Evolutionary conservation across 108 stramenopile genomes (phyloP), one percentile per base, ranked within the genome.

Genomic region (Fragilaria radians): DNA sequence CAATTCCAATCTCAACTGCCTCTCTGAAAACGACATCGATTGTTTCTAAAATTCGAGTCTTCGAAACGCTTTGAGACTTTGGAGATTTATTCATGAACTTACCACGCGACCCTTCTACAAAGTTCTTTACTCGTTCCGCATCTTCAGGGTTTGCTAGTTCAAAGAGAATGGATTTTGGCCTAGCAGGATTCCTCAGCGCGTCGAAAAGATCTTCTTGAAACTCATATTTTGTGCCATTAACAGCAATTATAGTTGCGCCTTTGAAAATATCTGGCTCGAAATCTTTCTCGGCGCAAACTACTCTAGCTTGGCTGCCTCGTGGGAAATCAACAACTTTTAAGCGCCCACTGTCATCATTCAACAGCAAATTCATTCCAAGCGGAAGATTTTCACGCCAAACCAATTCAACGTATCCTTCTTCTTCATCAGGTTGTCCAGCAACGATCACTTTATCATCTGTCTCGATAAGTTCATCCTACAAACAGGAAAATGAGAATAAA

Each of bases 321-420:
- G 93, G 93, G 60, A 94, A 87, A 63, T 94, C 93, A 49, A 94
- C 87, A n/a, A 94, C 83, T 62, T 90, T 94, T 42, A 94, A 61
- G 25, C 57, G 65, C 2, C 93, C 93, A 61, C 81, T 81, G 27
- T 85, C 74, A 55, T 94, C 86, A 54, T 90, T 94, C 47, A 86
- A 68, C 26, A 94, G 66, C 22, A 94, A 66, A 47, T 94, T 94
- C 77, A 94, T 82, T 24, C 93, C 93, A 7, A 94, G 66, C 21
- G 93, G 93, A 4, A 94, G 59, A 28, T 67, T 70, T 57, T 94
- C 87, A 46, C 87, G 63, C 88, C 88, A 94, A 22, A 94, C 89
- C 9, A 94, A 70, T 62, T 94, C 93, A 23, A 88, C 54, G 32
- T 77, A 60, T 29, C 71, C 68, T 42, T 61, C 75, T 19, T 73